Evolutionary conservation across 2,329 filamentous ascomycete genomes (phyloP).

Genomic region (Penicillium sp.): DNA sequence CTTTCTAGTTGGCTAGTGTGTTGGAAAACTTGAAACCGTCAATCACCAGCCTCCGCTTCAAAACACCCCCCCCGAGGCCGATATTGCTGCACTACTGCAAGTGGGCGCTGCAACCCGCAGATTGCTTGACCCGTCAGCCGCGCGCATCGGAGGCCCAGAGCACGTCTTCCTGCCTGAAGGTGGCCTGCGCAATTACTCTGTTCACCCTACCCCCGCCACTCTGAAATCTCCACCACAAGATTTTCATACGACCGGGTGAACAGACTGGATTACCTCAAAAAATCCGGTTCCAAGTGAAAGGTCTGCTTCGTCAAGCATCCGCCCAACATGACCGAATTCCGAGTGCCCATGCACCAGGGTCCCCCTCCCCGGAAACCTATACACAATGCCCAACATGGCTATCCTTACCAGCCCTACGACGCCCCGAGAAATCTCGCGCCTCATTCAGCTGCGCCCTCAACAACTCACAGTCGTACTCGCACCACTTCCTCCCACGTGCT

Average conservation of each 20-base stretch:
- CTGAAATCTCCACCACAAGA: not conserved
- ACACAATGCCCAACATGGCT: slow-evolving; percentile 23
- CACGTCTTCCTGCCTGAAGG: slow-evolving; percentile 5
- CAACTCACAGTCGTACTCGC: slow-evolving; percentile 38
- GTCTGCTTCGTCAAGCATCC: slow-evolving; percentile 15
- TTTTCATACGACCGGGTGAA: slow-evolving; percentile 5
- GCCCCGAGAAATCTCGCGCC: slow-evolving; percentile 25
- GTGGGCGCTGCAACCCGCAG: slow-evolving; percentile 20
- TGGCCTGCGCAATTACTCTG: not conserved
- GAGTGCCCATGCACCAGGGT: slow-evolving; percentile 36
- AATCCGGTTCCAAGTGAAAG: not conserved
- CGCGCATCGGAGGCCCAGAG: slow-evolving; percentile 17
- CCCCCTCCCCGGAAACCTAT: slow-evolving; percentile 34
- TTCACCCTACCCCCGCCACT: not conserved
- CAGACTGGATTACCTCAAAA: not conserved
- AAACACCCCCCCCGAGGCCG: not conserved
- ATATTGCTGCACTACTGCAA: slow-evolving; percentile 13
- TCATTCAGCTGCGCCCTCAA: slow-evolving; percentile 27
- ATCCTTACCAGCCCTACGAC: slow-evolving; percentile 30
- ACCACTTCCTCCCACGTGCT: slow-evolving; percentile 41
- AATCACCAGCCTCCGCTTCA: slow-evolving; percentile 5
- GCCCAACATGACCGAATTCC: slow-evolving; percentile 40
- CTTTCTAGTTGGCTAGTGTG: not conserved
- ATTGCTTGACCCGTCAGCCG: slow-evolving; percentile 20
- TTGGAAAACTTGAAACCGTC: not conserved